These are phyloP conservation scores for Aspergillus incahuasiensis DNA, from an alignment of 495 filamentous ascomycete species.

Conservation along the genomic window DNA sequence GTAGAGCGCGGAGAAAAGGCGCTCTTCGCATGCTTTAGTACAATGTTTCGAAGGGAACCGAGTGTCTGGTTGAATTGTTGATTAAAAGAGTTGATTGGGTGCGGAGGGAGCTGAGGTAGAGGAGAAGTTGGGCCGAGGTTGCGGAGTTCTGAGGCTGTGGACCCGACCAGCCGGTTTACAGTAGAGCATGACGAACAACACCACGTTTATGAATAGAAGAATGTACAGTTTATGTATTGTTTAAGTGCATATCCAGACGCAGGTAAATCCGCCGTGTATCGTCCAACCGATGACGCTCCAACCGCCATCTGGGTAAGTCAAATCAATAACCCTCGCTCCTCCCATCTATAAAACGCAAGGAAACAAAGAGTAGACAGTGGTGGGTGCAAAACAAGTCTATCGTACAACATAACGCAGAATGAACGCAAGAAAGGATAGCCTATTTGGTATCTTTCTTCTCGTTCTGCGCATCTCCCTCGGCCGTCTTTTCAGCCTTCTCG, in stretches of 20 bases:
- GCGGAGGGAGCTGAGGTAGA: not conserved
- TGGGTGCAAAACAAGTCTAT: slow-evolving; percentile 20
- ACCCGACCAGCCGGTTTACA: not conserved
- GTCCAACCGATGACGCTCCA: not conserved
- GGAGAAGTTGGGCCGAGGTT: not conserved
- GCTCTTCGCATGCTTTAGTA: slow-evolving; percentile 3
- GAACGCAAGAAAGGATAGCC: not conserved
- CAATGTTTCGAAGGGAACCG: too few species aligned
- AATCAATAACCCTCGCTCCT: not conserved
- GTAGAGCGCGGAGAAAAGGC: not conserved
- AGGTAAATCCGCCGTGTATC: not conserved
- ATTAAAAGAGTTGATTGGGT: not conserved
- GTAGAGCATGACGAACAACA: too few species aligned
- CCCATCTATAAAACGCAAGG: not conserved
- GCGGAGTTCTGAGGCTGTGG: not conserved
- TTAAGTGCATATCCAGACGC: not conserved
- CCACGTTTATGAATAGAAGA: not conserved
- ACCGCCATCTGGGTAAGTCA: not conserved
- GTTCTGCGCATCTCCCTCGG: slow-evolving; percentile 2
- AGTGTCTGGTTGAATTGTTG: not conserved
- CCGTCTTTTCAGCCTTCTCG: slow-evolving; percentile 27
- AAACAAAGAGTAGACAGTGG: not conserved
- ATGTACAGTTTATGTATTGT: not conserved
- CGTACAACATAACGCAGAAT: slow-evolving; percentile 23
- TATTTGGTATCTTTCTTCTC: slow-evolving; percentile 30